Evolutionary conservation across 768 basidiomycete species (phyloP).

Genomic region (Suillus decipiens): DNA sequence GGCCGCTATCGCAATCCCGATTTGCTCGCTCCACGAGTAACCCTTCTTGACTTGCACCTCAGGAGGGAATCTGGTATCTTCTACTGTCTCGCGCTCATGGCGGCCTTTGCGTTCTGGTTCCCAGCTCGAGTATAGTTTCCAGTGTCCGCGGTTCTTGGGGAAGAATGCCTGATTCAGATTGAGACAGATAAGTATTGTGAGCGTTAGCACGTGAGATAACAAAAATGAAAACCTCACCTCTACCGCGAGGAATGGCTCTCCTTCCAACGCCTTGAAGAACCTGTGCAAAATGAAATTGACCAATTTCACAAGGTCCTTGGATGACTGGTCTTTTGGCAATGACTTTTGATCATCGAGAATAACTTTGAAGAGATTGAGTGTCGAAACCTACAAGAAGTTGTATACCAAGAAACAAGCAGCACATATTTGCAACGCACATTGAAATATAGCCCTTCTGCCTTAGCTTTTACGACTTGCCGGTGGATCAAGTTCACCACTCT

Average conservation of each 20-base stretch:
- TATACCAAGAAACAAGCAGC: not conserved
- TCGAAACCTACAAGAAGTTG: slow-evolving; percentile 69
- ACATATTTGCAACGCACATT: slow-evolving; percentile 55
- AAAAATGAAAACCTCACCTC: slow-evolving; percentile 60
- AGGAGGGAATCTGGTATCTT: slow-evolving; percentile 48
- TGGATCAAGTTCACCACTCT: slow-evolving; percentile 88
- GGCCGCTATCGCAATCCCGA: slow-evolving; percentile 80
- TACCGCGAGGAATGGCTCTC: slow-evolving; percentile 84
- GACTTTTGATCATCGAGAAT: slow-evolving; percentile 82
- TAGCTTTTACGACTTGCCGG: slow-evolving; percentile 85
- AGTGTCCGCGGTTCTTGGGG: slow-evolving; percentile 83
- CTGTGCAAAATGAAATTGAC: slow-evolving; percentile 86
- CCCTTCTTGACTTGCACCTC: slow-evolving; percentile 87
- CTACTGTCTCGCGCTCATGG: slow-evolving; percentile 31
- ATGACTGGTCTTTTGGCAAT: slow-evolving; percentile 74
- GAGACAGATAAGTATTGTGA: slow-evolving; percentile 23
- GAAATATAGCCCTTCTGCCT: slow-evolving; percentile 95
- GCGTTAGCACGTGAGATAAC: slow-evolving; percentile 23
- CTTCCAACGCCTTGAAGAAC: slow-evolving; percentile 90
- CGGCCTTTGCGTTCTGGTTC: slow-evolving; percentile 52
- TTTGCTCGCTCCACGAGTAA: slow-evolving; percentile 85
- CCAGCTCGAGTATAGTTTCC: slow-evolving; percentile 85
- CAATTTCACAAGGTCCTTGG: slow-evolving; percentile 80
- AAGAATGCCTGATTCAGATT: slow-evolving; percentile 66
- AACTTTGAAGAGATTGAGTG: slow-evolving; percentile 82